Evolutionary conservation across 345 rosid genomes (phyloP).

Genomic region (Lepidium africanum): DNA sequence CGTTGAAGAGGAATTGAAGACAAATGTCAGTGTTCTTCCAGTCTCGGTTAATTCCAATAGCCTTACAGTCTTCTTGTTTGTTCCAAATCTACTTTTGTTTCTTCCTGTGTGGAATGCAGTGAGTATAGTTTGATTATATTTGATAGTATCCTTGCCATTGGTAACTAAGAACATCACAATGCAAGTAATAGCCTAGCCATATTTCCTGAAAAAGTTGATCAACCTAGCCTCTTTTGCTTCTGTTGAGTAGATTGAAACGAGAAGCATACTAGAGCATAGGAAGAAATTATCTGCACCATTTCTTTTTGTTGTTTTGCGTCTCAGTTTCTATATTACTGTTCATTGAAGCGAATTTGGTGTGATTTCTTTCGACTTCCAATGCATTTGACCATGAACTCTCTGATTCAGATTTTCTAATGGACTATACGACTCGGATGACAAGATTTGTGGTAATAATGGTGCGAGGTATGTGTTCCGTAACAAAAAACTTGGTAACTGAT

Average conservation of each 20-base stretch:
- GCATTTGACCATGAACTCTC: slow-evolving; percentile 5
- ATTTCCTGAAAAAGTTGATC: neutral
- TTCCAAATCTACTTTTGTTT: neutral
- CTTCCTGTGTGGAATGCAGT: neutral
- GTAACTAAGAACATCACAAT: neutral
- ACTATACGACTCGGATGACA: slow-evolving; percentile 29
- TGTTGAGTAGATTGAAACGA: neutral
- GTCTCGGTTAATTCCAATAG: neutral
- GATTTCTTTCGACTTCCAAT: neutral
- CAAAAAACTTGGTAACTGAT: neutral
- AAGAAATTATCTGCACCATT: neutral
- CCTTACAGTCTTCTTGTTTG: neutral
- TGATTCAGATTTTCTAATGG: slow-evolving; percentile 44
- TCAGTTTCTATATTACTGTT: neutral
- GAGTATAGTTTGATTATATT: neutral
- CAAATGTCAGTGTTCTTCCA: neutral
- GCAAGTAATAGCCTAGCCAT: neutral
- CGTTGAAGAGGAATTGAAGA: neutral
- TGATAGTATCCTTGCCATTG: neutral
- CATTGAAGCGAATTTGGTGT: neutral
- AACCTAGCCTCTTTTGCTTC: neutral
- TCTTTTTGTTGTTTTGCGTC: neutral
- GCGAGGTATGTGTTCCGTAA: slow-evolving; percentile 23
- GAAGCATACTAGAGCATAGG: neutral
- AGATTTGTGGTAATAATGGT: slow-evolving; percentile 9